phyloP scores from a whole-genome alignment of 2,329 filamentous ascomycete genomes.

The Fusarium brevicatenulatum region DNA sequence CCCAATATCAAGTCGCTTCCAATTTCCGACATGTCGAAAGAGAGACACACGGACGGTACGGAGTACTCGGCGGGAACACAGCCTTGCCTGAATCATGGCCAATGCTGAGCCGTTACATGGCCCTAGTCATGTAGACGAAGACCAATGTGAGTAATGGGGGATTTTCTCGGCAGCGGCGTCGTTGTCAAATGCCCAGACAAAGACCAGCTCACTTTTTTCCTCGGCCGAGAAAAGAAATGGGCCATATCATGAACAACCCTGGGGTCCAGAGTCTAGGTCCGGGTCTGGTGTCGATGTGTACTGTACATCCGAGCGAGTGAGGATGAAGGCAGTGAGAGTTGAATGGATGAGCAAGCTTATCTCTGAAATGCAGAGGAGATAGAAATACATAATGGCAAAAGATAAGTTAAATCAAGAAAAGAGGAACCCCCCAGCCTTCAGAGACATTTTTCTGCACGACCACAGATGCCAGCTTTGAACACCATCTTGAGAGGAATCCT shows the following conservation, averaged over 20 bases:
- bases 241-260: constrained; percentile 24
- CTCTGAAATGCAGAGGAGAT: constrained; percentile 47
- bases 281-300: constrained; percentile 9
- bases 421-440: constrained; percentile 30
- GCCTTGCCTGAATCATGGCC: constrained; percentile 17
- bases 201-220: constrained; percentile 20
- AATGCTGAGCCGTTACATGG: constrained; percentile 6
- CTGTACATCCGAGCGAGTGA: constrained; percentile 29
- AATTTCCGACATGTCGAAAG: constrained; percentile 14
- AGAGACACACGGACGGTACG: not conserved
- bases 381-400: constrained; percentile 54
- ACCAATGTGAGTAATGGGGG: constrained; percentile 3
- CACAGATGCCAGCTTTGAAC: constrained; percentile 25
- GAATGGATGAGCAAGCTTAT: constrained; percentile 45
- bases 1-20: constrained; percentile 13
- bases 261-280: constrained; percentile 2
- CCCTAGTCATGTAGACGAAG: constrained; percentile 10
- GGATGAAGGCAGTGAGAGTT: constrained; percentile 23
- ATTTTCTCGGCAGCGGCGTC: constrained; percentile 34
- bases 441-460: constrained; percentile 33
- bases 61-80: not conserved
- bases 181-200: constrained; percentile 19
- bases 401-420: constrained; percentile 43
- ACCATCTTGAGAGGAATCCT: constrained; percentile 18
- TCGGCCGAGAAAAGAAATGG: constrained; percentile 24